These are phyloP conservation scores for Aspergillus unguis DNA, from an alignment of 2,329 filamentous ascomycete genomes.

Conservation along the genomic window DNA sequence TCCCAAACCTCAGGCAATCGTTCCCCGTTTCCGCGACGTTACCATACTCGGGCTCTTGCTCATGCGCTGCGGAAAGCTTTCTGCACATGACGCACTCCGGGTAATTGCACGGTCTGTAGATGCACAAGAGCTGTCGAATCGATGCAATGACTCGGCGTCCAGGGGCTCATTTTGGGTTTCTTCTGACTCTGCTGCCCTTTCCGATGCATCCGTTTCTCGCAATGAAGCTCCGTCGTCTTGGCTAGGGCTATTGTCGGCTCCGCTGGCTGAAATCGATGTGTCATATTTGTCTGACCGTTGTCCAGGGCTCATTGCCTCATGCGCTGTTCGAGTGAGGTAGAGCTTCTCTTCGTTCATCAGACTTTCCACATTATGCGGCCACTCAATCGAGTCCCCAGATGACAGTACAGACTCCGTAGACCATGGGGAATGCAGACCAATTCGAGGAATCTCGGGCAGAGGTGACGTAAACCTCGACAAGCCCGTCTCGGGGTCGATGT, in stretches of 20 bases:
- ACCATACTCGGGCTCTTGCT: constrained; percentile 5
- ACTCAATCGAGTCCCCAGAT: constrained; percentile 58
- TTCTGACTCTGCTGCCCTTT: neutral
- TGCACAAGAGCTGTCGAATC: neutral
- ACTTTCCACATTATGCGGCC: constrained; percentile 67
- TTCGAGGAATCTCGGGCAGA: constrained; percentile 45
- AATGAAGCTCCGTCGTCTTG: neutral
- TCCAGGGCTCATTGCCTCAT: constrained; percentile 19
- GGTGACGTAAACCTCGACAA: constrained; percentile 48
- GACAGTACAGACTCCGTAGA: constrained; percentile 68
- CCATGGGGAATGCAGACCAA: constrained; percentile 54
- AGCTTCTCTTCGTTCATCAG: constrained; percentile 79
- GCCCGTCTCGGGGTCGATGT: constrained; percentile 59
- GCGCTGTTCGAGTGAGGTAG: constrained; percentile 59
- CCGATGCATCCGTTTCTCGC: neutral
- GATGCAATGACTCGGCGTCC: neutral
- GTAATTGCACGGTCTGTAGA: neutral
- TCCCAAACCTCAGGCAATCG: neutral
- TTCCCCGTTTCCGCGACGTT: constrained; percentile 2
- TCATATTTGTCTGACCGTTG: too few relatives aligned
- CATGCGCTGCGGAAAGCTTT: constrained; percentile 3
- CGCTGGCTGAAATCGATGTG: constrained; percentile 16
- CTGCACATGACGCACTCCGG: neutral
- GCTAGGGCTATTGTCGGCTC: neutral
- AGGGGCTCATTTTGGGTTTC: neutral